Evolutionary conservation across 2,329 filamentous ascomycete genomes (phyloP), one percentile per base, ranked within the genome.

Genomic region (Diplocarpon mali): DNA sequence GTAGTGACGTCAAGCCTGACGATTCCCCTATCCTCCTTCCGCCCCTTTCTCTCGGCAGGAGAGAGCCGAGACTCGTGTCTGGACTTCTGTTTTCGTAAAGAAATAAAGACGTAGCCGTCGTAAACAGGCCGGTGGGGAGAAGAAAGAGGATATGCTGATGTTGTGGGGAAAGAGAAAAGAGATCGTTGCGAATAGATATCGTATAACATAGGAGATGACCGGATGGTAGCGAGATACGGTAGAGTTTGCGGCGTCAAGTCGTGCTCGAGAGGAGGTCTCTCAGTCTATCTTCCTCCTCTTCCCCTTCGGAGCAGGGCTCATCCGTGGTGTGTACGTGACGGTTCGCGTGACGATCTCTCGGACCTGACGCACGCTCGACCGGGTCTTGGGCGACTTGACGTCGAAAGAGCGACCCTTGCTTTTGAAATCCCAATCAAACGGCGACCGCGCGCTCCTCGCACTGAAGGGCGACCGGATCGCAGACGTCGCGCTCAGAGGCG

Each of bases 291-390:
- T 93, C 68, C 89, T 82, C 68, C 88, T 79, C 75, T 95, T 96
- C 53, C 89, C 89, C 64, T 89, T 89, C 7, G 88, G 90, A 31
- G 89, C 87, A 17, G 89, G 85, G 53, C 88, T 85, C 68, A 96
- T 85, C 53, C 81, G 73, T 49, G 79, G 83, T 62, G 85, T 94
- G 65, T 93, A 95, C 34, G 86, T 95, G 48, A 95, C 85, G 13
- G 88, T 95, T 55, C 88, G 76, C n/a, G 89, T 95, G 42, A 95
- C 85, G 4, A 95, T 87, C 64, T 95, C 88, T 44, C 86, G 73
- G 47, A 95, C 87, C 60, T 83, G 74, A 48, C 80, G 76, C 45
- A 80, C 70, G 56, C 72, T 80, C 28, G 79, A 78, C 53, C 72
- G 74, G 34, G 75, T 69, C 13, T 76, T 75, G n/a, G 73, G 66